Base-by-base conservation (phyloP, 305 asterid genomes). In the Fraxinus velutina region DNA sequence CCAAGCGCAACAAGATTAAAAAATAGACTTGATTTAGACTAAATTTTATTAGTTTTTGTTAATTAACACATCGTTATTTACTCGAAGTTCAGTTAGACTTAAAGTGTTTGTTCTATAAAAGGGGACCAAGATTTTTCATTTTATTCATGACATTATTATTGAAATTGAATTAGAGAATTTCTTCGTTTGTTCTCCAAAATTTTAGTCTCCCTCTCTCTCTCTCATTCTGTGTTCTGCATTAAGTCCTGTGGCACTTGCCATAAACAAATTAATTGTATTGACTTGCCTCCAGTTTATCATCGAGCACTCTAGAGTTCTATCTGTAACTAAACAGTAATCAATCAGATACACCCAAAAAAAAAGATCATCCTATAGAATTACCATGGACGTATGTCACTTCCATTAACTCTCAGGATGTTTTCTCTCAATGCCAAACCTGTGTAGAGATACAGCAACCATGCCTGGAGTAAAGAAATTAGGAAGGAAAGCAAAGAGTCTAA, bases 371-470 rank as follows among this genome's bases (percentile, higher is more conserved):
- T 22, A 77, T 33, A 50, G n/a, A 76, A 78, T 87, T 95, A 95
- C 99, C 99, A 95, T 86, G 99, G 97, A 29, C 99, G 98, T 57
- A 95, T 95, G 89, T 95, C 97, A 89, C 99, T 95, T 88, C 99
- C 99, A 88, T 95, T 95, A 68, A 94, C 97, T 90, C 97, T 93
- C 88, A 96, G 88, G 75, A 96, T 96, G 88, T 96, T 96, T 76
- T 94, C 98, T 83, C 99, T 89, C 91, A 96, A 86, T 86, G 97
- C 97, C 93, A 96, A 88, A 75, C 99, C 95, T 55, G 97, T 93
- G 89, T 96, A 96, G 83, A 96, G 97, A 87, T 91, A 90, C 74
- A 96, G 90, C 91, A 96, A 90, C 98, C 99, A 96, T 62, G 98
- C 99, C 99, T 96, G 91, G 72, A 80, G 57, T n/a, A 85, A 79